These are phyloP conservation scores for Trichoderma harzianum DNA, from an alignment of 2,329 filamentous ascomycete species.

Conservation along the genomic window DNA sequence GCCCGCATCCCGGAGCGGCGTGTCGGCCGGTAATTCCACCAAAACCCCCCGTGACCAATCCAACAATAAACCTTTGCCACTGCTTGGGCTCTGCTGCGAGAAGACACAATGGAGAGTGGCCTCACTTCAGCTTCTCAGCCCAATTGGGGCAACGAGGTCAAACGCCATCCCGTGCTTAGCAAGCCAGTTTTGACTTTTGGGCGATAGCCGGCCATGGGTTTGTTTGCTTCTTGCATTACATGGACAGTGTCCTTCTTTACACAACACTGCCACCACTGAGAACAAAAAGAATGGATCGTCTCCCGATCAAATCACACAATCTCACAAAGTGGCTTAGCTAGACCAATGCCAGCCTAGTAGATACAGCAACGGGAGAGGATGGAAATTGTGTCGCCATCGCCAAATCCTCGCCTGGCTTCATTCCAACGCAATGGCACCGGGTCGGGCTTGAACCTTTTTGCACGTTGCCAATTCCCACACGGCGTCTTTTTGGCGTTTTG, in stretches of 20 bases:
- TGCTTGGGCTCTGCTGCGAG: background rate
- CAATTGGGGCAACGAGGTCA: background rate
- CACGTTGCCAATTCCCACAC: background rate
- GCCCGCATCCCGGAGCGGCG: background rate
- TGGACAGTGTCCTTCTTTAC: background rate
- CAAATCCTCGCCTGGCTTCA: background rate
- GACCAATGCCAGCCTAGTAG: background rate
- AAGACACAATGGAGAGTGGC: background rate
- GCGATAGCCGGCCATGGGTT: background rate
- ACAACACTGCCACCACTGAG: conserved; percentile 6
- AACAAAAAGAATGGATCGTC: background rate
- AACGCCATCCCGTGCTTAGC: conserved; percentile 9
- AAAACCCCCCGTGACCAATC: background rate
- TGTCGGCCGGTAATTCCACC: background rate
- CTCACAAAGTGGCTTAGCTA: background rate
- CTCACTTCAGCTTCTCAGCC: background rate
- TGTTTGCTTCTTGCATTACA: background rate
- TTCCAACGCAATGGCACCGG: conserved; percentile 10
- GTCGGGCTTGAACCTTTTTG: background rate
- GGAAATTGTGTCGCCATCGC: background rate
- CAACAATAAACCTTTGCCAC: background rate
- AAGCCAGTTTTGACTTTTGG: background rate
- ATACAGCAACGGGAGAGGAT: background rate
- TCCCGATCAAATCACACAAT: background rate
- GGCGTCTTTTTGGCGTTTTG: background rate